phyloP scores from a whole-genome alignment of 306 rosid species.

The Prunus mume region DNA sequence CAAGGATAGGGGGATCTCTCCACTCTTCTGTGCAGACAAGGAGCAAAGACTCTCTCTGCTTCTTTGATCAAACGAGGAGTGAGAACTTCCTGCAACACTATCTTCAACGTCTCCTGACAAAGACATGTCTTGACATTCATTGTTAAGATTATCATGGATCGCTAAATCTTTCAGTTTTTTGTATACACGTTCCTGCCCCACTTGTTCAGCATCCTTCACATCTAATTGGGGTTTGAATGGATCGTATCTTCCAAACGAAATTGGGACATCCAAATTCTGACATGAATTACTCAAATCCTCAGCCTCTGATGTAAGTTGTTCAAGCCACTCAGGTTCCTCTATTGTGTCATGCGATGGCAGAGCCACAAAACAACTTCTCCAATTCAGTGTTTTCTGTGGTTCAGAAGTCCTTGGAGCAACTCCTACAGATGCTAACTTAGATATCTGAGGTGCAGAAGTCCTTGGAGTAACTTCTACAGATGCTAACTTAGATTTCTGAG shows the following conservation, averaged over 20 bases:
- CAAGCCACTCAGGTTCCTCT: slow-evolving; percentile 27
- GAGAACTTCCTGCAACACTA: neutral
- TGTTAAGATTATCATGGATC: slow-evolving; percentile 15
- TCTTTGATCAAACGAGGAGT: neutral
- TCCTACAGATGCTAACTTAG: neutral
- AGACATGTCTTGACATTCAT: slow-evolving; percentile 27
- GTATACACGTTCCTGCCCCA: slow-evolving; percentile 35
- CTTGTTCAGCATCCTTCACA: slow-evolving; percentile 31
- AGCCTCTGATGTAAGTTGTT: slow-evolving; percentile 19
- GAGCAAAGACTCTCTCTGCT: slow-evolving; percentile 12
- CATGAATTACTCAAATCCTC: slow-evolving; percentile 13
- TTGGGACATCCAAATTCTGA: slow-evolving; percentile 30
- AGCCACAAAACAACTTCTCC: slow-evolving; percentile 23
- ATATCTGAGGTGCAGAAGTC: slow-evolving; percentile 17
- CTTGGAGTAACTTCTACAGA: slow-evolving; percentile 47
- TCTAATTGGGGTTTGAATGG: slow-evolving; percentile 31
- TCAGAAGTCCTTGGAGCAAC: neutral
- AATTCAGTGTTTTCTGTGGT: slow-evolving; percentile 24
- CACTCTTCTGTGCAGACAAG: slow-evolving; percentile 24
- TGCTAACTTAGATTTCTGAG: slow-evolving; percentile 27
- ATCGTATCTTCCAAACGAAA: slow-evolving; percentile 32
- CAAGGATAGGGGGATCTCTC: slow-evolving; percentile 22
- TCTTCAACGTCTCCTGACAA: slow-evolving; percentile 16
- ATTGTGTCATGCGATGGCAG: slow-evolving; percentile 28
- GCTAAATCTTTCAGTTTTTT: slow-evolving; percentile 54